phyloP scores from a whole-genome alignment of 2,329 filamentous ascomycete genomes.

The Grosmannia huntii region DNA sequence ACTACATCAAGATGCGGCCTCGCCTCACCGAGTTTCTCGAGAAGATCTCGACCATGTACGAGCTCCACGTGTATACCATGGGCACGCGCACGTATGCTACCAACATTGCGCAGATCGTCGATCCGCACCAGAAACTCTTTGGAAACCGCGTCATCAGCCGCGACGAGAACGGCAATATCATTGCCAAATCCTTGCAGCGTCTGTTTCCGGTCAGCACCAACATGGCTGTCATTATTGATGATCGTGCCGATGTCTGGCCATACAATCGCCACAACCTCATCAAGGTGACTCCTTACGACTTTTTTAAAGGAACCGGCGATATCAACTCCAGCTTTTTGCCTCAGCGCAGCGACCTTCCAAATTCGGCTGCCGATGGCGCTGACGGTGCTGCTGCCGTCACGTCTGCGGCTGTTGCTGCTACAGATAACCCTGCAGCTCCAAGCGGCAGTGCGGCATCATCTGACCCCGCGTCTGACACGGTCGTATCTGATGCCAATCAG shows the following conservation, averaged over 20 bases:
- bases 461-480: not conserved
- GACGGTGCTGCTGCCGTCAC: not conserved
- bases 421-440: not conserved
- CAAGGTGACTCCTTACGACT: constrained; percentile 91
- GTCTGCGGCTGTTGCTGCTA: not conserved
- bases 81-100: constrained; percentile 92
- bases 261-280: constrained; percentile 85
- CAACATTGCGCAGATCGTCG: constrained; percentile 83
- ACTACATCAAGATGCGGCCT: constrained; percentile 96
- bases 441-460: not conserved
- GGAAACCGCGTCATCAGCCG: constrained; percentile 91
- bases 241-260: constrained; percentile 89
- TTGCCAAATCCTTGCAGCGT: constrained; percentile 77
- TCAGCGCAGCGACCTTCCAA: constrained; percentile 49
- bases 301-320: constrained; percentile 95
- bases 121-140: constrained; percentile 80
- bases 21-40: constrained; percentile 71
- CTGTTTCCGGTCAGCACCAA: constrained; percentile 94
- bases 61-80: constrained; percentile 98
- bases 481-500: not conserved
- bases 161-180: constrained; percentile 91
- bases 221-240: constrained; percentile 99
- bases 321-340: constrained; percentile 97
- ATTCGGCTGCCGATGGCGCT: constrained; percentile 9
- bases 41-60: constrained; percentile 67